These are phyloP conservation scores for Yarrowia sp. DNA, from an alignment of 805 yeast genomes.

Conservation along the genomic window DNA sequence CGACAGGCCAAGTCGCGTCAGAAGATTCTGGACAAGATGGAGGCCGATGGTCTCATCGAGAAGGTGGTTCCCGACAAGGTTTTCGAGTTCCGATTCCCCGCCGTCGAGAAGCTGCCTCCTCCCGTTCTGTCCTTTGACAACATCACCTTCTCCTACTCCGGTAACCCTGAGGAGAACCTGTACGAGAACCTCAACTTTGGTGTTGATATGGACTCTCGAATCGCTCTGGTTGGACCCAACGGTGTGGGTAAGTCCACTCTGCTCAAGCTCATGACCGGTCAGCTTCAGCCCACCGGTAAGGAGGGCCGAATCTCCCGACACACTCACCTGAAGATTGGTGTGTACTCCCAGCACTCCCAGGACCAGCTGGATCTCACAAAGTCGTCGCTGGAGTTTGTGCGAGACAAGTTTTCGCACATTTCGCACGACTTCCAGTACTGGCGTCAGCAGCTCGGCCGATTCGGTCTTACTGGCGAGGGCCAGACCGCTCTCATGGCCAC, in stretches of 20 bases:
- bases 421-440: conserved; percentile 97
- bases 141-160: conserved; percentile 84
- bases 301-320: conserved; percentile 94
- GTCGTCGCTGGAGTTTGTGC: conserved; percentile 94
- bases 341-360: conserved; percentile 98
- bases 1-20: conserved; percentile 99
- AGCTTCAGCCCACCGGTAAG: conserved; percentile 76
- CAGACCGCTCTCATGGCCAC: conserved; percentile 99
- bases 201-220: conserved; percentile 99
- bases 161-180: conserved; percentile 80
- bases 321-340: conserved; percentile 97
- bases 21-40: conserved; percentile 99
- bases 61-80: conserved; percentile 93
- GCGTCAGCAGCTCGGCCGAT: conserved; percentile 96
- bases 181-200: conserved; percentile 94
- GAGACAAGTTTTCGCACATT: conserved; percentile 86
- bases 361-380: conserved; percentile 96
- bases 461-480: conserved; percentile 98
- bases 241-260: conserved; percentile 99
- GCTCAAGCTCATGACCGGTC: conserved; percentile 96
- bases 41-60: conserved; percentile 93
- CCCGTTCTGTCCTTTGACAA: conserved; percentile 97
- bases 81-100: conserved; percentile 92
- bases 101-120: conserved; percentile 96
- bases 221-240: conserved; percentile 97